Percentiles rank a stretch among this genome's conserved stretches.
Conservation (phyloP, 169 alveolate species). For the Plasmodium gaboni region DNA sequence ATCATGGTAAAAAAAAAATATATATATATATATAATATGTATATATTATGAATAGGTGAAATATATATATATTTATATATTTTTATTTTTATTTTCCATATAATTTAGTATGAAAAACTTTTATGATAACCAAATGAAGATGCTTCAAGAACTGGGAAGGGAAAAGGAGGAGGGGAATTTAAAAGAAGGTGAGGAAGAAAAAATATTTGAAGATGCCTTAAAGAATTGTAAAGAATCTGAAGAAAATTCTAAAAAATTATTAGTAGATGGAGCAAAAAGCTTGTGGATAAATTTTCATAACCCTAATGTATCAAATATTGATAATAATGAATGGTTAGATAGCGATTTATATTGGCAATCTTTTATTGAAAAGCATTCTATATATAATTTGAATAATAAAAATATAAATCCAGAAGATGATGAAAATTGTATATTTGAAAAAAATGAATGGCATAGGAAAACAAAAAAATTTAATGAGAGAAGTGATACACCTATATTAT, state of each 20-base stretch:
- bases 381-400: conserved; percentile 79
- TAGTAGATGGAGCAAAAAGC: conserved; percentile 89
- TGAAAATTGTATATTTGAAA: conserved; percentile 69
- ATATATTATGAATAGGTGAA: too few species aligned
- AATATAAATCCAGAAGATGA: conserved; percentile 82
- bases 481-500: conserved; percentile 88
- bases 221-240: conserved; percentile 81
- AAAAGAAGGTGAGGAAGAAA: conserved; percentile 42
- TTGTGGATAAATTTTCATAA: conserved; percentile 89
- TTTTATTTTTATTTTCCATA: conserved; percentile 2
- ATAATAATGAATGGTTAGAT: conserved; percentile 91
- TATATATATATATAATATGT: not conserved
- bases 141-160: conserved; percentile 27
- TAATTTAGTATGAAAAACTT: conserved; percentile 76
- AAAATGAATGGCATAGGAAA: conserved; percentile 83
- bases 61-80: not conserved
- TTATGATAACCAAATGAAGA: conserved; percentile 77
- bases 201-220: conserved; percentile 76
- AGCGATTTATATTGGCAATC: conserved; percentile 93
- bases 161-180: conserved; percentile 25
- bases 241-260: conserved; percentile 80
- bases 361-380: conserved; percentile 89
- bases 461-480: conserved; percentile 88
- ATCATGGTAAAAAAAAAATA: conserved; percentile 44
- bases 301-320: conserved; percentile 85